phyloP scores from a whole-genome alignment of 805 yeast species.

The Metschnikowia kunwiensis region DNA sequence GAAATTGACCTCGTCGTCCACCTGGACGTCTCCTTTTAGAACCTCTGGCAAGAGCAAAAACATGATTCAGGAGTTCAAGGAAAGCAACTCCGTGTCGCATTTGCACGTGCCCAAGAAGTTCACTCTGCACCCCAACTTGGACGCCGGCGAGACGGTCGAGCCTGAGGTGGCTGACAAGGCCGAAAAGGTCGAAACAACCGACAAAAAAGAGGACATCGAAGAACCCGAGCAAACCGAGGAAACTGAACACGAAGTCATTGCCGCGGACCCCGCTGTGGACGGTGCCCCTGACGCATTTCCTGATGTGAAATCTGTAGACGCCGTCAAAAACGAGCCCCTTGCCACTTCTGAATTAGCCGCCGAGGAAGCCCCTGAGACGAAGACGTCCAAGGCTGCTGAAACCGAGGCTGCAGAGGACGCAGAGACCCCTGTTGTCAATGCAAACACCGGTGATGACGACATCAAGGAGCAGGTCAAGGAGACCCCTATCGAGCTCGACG shows the following conservation, averaged over 20 bases:
- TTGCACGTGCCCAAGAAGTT: conserved; percentile 41
- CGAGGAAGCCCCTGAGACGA: conserved; percentile 14
- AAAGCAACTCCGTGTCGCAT: conserved; percentile 30
- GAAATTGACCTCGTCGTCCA: conserved; percentile 23
- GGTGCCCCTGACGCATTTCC: conserved; percentile 1
- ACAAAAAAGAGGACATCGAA: conserved; percentile 6
- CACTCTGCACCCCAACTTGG: conserved; percentile 38
- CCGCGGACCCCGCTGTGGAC: conserved; percentile 6
- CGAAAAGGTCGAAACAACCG: background rate
- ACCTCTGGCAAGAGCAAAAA: conserved; percentile 25
- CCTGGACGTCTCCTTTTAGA: conserved; percentile 46
- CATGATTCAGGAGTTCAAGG: conserved; percentile 34
- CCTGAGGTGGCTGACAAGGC: background rate
- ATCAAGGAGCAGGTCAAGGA: conserved; percentile 28
- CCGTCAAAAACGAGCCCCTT: conserved; percentile 1
- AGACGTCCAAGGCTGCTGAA: conserved; percentile 2
- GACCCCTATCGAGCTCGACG: conserved; percentile 33
- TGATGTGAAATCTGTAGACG: conserved; percentile 3
- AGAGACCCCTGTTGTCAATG: conserved; percentile 2
- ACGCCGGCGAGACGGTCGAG: conserved; percentile 14
- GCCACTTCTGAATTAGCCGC: background rate
- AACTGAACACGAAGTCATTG: background rate
- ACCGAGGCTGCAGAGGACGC: background rate
- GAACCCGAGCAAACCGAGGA: background rate
- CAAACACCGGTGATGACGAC: conserved; percentile 24